Base-by-base conservation (phyloP, 2,329 filamentous ascomycete genomes). In the Pseudopyricularia javanii region DNA sequence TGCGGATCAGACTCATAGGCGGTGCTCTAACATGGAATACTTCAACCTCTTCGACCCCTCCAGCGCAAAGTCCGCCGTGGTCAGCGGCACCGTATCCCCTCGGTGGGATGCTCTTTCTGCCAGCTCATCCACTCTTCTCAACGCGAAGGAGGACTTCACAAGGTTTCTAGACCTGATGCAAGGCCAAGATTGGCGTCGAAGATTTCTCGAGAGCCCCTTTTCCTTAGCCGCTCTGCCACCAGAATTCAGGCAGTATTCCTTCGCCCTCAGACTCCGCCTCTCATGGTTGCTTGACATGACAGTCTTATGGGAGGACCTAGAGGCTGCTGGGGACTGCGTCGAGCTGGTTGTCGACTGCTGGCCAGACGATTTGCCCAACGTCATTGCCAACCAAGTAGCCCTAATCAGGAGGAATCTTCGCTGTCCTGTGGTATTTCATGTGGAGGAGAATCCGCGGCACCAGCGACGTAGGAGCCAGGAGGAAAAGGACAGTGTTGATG, bases 21-120 rank as follows among this genome's bases (percentile, higher is more conserved):
- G 71, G 6, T 85, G 81, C 64, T 82, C 83, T 11, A 88, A 86
- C 57, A 72, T 85, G 52, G 85, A 88, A 61, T 88, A 85, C 62
- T 87, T 79, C 68, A 88, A 87, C 59, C 69, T 85, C 12, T 76
- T 81, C 56, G 72, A 74, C 53, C 62, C 67, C 3, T 69, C 71
- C 49, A 65, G 64, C 24, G 62, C 64, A 35, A 59, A 57, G 3
- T 56, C 60, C 11, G 50, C 60, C 2, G 59, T 63, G 1, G 61
- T 63, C 7, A 43, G 52, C 28, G 54, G 56, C n/a, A 55, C 50
- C 5, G 22, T 11, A 24, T 54, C 47, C 50, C 60, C 56, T 22
- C 60, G 56, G 15, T 49, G 55, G 28, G 59, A 59, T 8, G 47
- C 54, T 17, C 57, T 52, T 9, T 73, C 75, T 1, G 72, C 73